Evolutionary conservation across 2,329 filamentous ascomycete species (phyloP), one percentile per base, ranked within the genome.

Genomic region (Alternaria rosae): DNA sequence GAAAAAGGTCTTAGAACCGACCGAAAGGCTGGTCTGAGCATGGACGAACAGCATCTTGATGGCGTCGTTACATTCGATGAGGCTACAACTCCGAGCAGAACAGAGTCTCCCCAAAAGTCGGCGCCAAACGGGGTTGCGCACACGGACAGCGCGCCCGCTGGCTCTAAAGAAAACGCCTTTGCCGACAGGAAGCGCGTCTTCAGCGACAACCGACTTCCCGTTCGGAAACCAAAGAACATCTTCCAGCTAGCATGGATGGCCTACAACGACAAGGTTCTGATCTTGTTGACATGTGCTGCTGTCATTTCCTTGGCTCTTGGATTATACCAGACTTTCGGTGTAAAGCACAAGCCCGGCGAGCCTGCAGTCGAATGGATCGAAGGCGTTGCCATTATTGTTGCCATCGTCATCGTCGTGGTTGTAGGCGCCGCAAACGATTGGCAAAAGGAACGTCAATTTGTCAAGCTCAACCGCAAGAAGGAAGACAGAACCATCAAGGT

Each of bases 371-470:
- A 93, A 76, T 94, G 92, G 92, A 89, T 93, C 6, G 92, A 94
- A 78, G 91, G 91, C 66, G 88, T 93, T 11, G 91, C 92, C 8
- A 93, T 94, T 66, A 89, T 93, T 44, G 86, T 90, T 21, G 92
- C 91, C 53, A 92, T 94, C 62, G 75, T 90, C 15, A 89, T 94
- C 65, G 92, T 94, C 48, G 89, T 93, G 4, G 78, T 91, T 20
- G 91, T 92, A 20, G 91, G 91, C 63, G 91, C 91, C n/a, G 81
- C 89, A 32, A 94, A 93, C 67, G 92, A 94, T 74, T 94, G 89
- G 85, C 91, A 94, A 72, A 93, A 93, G 78, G 91, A 93, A 76
- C 86, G 89, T 47, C 90, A 92, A 71, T 94, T 94, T 71, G 89
- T 92, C 41, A 92, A 92, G 76, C 82, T 94, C 62, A 93, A 93